Base-by-base conservation (phyloP, 2,329 filamentous ascomycete species). In the Scorias spongiosa region DNA sequence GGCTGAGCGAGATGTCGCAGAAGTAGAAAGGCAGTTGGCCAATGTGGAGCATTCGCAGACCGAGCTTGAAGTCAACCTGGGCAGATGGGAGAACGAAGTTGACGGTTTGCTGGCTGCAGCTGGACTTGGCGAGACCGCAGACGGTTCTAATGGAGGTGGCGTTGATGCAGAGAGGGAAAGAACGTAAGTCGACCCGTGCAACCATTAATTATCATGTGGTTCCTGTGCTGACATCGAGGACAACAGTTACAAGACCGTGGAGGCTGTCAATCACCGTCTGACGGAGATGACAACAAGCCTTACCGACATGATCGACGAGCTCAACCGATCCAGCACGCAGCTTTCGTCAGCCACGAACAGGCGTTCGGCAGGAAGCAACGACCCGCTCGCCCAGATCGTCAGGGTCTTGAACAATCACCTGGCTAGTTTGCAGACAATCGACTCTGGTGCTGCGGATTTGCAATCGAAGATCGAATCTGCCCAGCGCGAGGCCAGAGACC, bases 271-370 rank as follows among this genome's bases (percentile, higher is more conserved):
- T 10, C 85, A 93, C 59, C 79, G 85, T 51, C 71, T 98, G 51
- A 88, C 93, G 46, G 87, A 93, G 54, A 93, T 96, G 78, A 87
- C 86, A 58, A 84, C 86, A 60, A 87, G 94, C 59, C 71, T 98
- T 49, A 80, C 78, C 40, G 89, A 86, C 66, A 96, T 98, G 87
- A 93, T 98, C 54, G 88, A 93, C 60, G 91, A 96, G 65, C 93
- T 98, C 60, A 98, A 98, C 61, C 78, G 81, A 53, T 89, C 93
- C 49, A 91, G 85, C n/a, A 76, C 84, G 44, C 86, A 80, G 18
- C 68, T 98, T 51, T 89, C 49, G 4, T 50, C 46, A 20, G 49
- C 79, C 72, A 94, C 83, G 46, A 81, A 75, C 64, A 93, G 93
- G 65, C 84, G 91, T 61, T 49, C 52, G 3, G 47, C 52, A n/a